Evolutionary conservation across 306 rosid genomes (phyloP), one percentile per base, ranked within the genome.

Genomic region (Casuarina cunninghamiana): DNA sequence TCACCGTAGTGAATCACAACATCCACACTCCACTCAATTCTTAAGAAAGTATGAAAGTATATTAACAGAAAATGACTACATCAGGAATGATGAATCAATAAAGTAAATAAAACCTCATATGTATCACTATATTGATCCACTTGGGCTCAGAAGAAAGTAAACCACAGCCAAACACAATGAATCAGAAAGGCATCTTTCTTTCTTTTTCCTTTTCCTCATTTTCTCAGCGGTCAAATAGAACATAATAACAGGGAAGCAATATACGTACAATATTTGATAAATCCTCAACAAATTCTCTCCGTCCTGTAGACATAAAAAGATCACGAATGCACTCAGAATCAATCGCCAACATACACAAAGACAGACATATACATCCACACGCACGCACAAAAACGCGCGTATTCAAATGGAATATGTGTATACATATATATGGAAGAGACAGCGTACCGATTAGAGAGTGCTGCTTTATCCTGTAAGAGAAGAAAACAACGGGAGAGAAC

Each of bases 211-310:
- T 26, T 6, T 41, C 69, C 50, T 42, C 41, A 35, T 46, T 77
- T 69, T 67, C 76, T 53, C 57, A 26, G 57, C 57, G 83, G 75
- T 67, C 83, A 81, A 83, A 79, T 50, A 73, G 19, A 71, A 57
- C 69, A 44, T 67, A 67, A 50, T 11, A 71, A 35, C 44, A 45
- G 81, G 70, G 82, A 54, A 63, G 81, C 39, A 69, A 75, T 86
- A 87, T 77, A 79, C 97, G 86, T 95, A 95, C 99, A 75, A 86
- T 81, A 75, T 82, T 86, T 7, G 94, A 81, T 45, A 95, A 75
- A 83, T 95, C 98, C 35, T 93, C 94, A 7, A 79, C 78, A 80
- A 88, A 91, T 16, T 90, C 96, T 58, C 69, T 78, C 81, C 83
- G 84, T 16, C 93, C 99, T 93, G 97, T 77, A 80, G 81, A 21